phyloP scores from a whole-genome alignment of 345 rosid species.

The Eucalyptus curtisii region DNA sequence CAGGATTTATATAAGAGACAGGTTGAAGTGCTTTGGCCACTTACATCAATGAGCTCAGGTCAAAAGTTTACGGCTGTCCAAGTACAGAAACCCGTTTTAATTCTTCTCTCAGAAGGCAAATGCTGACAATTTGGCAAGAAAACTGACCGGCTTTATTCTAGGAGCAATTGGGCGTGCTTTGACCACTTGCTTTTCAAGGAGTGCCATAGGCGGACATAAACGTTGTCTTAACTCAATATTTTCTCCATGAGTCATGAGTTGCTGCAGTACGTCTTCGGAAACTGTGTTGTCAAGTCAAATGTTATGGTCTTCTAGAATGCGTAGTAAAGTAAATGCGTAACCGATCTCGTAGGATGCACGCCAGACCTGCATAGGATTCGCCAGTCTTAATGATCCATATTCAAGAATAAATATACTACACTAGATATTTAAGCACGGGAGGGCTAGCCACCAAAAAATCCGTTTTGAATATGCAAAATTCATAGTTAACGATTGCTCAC shows the following conservation, averaged over 20 bases:
- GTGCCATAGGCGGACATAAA: too few species aligned
- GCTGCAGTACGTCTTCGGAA: neutral
- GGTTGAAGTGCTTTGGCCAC: neutral
- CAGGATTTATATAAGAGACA: neutral
- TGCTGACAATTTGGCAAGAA: neutral
- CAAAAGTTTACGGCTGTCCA: neutral
- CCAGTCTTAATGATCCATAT: neutral
- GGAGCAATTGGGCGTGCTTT: neutral
- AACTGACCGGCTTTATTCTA: neutral
- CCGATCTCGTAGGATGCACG: neutral
- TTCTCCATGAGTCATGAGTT: rapidly evolving
- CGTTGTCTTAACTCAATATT: too few species aligned
- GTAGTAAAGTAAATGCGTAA: neutral
- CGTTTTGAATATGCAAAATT: rapidly evolving
- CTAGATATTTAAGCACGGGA: neutral
- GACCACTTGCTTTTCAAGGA: neutral
- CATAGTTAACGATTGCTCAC: rapidly evolving
- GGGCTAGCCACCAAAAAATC: neutral
- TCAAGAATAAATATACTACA: neutral
- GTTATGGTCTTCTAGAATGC: neutral
- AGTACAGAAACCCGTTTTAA: rapidly evolving
- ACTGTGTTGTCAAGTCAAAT: neutral
- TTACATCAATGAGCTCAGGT: neutral
- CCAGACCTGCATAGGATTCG: neutral
- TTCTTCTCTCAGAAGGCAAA: neutral